These are phyloP conservation scores for Pseudocercospora fuligena DNA, from an alignment of 2,329 filamentous ascomycete species.

Conservation along the genomic window DNA sequence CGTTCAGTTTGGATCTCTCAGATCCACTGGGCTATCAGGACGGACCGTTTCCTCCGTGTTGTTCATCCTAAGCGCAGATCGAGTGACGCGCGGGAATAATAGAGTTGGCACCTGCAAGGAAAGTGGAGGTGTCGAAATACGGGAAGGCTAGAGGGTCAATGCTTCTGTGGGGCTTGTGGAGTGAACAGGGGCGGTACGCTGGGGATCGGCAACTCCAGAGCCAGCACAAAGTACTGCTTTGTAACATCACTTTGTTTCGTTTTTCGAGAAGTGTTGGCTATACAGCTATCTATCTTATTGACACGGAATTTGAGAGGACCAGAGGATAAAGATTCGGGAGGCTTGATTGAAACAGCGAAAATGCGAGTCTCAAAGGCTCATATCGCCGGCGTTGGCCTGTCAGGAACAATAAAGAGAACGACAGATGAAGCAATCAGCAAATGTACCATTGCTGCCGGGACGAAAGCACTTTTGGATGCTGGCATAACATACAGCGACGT, in stretches of 20 bases:
- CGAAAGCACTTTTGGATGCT: constrained; percentile 36
- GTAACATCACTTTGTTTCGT: constrained; percentile 1
- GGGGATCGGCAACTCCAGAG: neutral
- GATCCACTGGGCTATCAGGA: neutral
- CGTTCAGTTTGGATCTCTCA: neutral
- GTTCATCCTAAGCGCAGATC: neutral
- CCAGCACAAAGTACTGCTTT: neutral
- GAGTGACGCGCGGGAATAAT: neutral
- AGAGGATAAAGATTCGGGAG: neutral
- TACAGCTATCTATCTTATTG: neutral
- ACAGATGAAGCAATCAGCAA: constrained; percentile 4
- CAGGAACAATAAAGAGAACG: constrained; percentile 12
- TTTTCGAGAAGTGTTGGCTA: neutral
- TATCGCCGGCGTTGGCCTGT: constrained; percentile 32
- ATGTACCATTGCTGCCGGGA: constrained; percentile 28
- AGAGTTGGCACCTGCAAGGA: neutral
- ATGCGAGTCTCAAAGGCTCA: constrained; percentile 30
- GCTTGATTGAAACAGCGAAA: neutral
- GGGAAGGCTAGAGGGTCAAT: neutral
- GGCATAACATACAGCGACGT: constrained; percentile 35
- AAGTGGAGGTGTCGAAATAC: neutral
- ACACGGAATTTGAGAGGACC: neutral
- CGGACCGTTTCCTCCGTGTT: neutral
- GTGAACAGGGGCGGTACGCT: neutral
- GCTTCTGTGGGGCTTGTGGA: neutral